Evolutionary conservation across 1,284 basidiomycete species (phyloP), one percentile per base, ranked within the genome.

Genomic region (Apiotrichum gracile): DNA sequence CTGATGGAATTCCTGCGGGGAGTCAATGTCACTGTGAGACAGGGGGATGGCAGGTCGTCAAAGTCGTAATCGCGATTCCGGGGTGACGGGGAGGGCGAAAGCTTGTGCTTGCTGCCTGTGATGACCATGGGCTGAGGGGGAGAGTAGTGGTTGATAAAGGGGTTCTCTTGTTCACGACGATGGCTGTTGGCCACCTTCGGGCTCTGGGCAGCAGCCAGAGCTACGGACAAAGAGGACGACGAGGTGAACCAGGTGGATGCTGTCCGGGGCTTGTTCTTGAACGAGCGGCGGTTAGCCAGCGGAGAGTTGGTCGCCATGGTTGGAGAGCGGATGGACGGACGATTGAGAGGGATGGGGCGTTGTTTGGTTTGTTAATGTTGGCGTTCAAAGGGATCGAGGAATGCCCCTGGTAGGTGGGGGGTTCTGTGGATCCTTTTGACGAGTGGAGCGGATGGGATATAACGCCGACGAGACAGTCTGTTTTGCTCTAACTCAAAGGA

Each of bases 31-130:
- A 38, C 14, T 35, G 52, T 16, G 55, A 60, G 55, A 13, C 68
- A 51, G 3, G 72, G 70, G 0, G 73, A 72, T 10, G 72, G 67
- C 65, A 74, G 71, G 40, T 69, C 64, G n/a, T n/a, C n/a, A 52
- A 73, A 71, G 49, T 76, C 73, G 35, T 74, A 72, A 47, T 72
- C 73, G 31, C 64, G 60, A 26, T 63, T 47, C 43, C 57, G 52
- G 17, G 63, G 59, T 6, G 58, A 72, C 2, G 71, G 70, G 4
- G 67, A 67, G 1, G 69, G 69, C 1, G 69, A 70, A 0, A 73
- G 64, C 51, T 69, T 70, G 60, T 72, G 69, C 61, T 73, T 73
- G 22, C 66, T 64, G 13, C 43, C 43, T 14, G 40, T 27, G 29
- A 45, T n/a, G 6, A 13, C 27, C 21, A 45, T 17, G 27, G 42